These are phyloP conservation scores for Gaertneriomyces semiglobifer DNA, from an alignment of 192 early-diverging fungal genomes.

Conservation along the genomic window DNA sequence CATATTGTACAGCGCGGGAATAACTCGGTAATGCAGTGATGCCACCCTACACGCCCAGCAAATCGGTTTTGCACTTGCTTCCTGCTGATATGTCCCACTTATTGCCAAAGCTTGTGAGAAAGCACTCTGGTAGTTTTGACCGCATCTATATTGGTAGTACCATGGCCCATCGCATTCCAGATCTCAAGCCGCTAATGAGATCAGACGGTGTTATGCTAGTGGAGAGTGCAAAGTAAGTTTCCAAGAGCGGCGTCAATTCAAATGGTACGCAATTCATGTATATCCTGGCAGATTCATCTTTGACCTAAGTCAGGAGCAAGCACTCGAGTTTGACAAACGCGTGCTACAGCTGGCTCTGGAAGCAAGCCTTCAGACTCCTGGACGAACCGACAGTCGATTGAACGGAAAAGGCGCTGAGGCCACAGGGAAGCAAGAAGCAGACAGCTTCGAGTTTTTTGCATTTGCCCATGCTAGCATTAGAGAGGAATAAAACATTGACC, in stretches of 20 bases:
- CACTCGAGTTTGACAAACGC: conserved; percentile 17
- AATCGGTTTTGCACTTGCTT: too few relatives aligned
- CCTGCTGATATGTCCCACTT: too few relatives aligned
- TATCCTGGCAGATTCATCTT: conserved; percentile 12
- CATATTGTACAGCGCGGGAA: too few relatives aligned
- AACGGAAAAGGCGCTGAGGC: too few relatives aligned
- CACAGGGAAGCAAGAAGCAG: too few relatives aligned
- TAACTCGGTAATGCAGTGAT: too few relatives aligned
- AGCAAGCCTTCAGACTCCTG: not conserved
- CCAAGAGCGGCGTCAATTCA: not conserved
- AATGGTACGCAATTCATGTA: not conserved
- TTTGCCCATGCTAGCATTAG: too few relatives aligned
- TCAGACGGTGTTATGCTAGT: conserved; percentile 16
- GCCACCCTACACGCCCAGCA: too few relatives aligned
- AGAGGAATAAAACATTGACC: too few relatives aligned
- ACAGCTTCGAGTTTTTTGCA: too few relatives aligned
- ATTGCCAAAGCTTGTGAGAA: too few relatives aligned
- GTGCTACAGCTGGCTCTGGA: conserved; percentile 15
- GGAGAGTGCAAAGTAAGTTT: conserved; percentile 35
- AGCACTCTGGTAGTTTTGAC: conserved; percentile 19
- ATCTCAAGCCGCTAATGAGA: conserved; percentile 16
- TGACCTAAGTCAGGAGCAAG: conserved; percentile 15
- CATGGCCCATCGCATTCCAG: conserved; percentile 33
- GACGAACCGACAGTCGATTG: too few relatives aligned
- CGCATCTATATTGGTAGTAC: conserved; percentile 30